These are phyloP conservation scores for Apophysomyces variabilis DNA, from an alignment of 371 early-diverging fungal species.

Conservation along the genomic window DNA sequence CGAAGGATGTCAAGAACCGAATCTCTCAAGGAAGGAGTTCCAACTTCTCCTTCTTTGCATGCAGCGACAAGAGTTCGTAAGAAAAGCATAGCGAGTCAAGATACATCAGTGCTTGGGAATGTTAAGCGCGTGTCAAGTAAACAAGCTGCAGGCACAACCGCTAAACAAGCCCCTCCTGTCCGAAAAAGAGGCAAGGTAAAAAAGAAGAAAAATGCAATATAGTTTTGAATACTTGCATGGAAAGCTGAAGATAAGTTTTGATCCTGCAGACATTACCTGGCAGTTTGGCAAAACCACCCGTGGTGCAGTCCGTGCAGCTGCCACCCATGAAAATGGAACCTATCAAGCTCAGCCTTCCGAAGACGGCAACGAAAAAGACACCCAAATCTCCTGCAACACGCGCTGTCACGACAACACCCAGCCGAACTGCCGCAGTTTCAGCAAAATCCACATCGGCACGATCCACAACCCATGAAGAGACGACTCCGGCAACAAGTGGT, in stretches of 20 bases:
- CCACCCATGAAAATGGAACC: conserved; percentile 60
- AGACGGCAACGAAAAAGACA: neutral
- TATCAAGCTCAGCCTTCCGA: conserved; percentile 37
- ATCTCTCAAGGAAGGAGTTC: conserved; percentile 41
- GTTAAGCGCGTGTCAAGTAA: neutral
- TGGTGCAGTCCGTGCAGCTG: conserved; percentile 40
- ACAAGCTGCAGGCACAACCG: conserved; percentile 8
- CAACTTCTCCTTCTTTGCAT: conserved; percentile 39
- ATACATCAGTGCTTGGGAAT: conserved; percentile 13
- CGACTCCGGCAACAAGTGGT: conserved; percentile 2
- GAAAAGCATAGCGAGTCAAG: conserved; percentile 32
- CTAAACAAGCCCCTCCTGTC: neutral
- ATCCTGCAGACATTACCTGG: conserved; percentile 50
- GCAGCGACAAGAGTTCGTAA: conserved; percentile 29
- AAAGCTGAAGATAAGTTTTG: neutral
- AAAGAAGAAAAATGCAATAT: conserved; percentile 6
- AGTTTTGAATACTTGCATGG: neutral
- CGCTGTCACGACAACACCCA: conserved; percentile 1
- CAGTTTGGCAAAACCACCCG: conserved; percentile 49
- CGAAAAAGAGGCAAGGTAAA: conserved; percentile 24
- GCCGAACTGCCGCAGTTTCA: neutral
- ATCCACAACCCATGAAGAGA: conserved; percentile 1
- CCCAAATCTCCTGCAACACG: conserved; percentile 3
- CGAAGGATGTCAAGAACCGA: conserved; percentile 5
- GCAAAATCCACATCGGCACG: neutral